Conservation (phyloP, 345 rosid species). For the Noccaea bulbosa region DNA sequence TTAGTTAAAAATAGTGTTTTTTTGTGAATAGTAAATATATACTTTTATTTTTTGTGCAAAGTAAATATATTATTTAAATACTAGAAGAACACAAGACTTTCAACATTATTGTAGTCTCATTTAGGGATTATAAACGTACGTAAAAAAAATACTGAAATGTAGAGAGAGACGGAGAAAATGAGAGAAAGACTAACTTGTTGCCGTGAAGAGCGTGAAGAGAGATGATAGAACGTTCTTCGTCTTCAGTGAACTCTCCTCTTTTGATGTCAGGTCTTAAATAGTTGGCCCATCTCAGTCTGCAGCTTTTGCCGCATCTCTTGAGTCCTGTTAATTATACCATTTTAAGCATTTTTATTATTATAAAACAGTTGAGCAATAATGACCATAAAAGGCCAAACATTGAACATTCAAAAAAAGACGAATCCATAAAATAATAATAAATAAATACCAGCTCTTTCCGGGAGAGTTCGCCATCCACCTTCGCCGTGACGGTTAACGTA, state of each 20-base stretch:
- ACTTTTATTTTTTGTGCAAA: not conserved
- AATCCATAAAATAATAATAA: not conserved
- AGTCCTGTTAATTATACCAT: conserved; percentile 45
- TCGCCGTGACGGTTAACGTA: conserved; percentile 52
- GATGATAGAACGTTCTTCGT: conserved; percentile 52
- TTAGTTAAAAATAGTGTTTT: too few relatives aligned
- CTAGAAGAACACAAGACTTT: not conserved
- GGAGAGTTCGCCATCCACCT: conserved; percentile 60
- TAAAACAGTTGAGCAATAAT: not conserved
- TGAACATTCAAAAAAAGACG: conserved; percentile 26
- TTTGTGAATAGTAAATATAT: not conserved
- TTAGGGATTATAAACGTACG: not conserved
- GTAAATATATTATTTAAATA: too few relatives aligned
- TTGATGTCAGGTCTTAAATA: conserved; percentile 57
- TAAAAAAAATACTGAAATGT: not conserved
- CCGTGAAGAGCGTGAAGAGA: conserved; percentile 53
- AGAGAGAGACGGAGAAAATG: not conserved
- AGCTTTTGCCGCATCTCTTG: conserved; percentile 58
- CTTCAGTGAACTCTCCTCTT: conserved; percentile 52
- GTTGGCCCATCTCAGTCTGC: conserved; percentile 60
- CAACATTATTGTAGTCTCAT: not conserved
- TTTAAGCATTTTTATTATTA: not conserved
- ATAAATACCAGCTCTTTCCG: conserved; percentile 52
- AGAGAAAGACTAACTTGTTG: conserved; percentile 48
- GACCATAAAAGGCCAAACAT: not conserved